Evolutionary conservation across 2,329 filamentous ascomycete species (phyloP), one percentile per base, ranked within the genome.

Genomic region (Cyclaneusma minus): DNA sequence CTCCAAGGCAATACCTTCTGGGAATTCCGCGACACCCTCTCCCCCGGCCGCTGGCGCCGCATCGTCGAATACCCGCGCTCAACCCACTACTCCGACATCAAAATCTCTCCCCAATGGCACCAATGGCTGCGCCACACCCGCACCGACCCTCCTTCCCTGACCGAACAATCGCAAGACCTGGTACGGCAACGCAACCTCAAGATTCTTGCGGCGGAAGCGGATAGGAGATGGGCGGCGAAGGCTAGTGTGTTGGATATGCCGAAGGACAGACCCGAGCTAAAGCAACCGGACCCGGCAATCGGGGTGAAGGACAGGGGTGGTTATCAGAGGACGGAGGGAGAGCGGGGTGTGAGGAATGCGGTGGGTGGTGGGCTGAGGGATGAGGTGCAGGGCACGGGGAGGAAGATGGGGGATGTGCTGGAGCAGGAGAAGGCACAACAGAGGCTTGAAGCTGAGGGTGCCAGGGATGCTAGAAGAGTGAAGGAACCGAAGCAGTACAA

Each of bases 1-100:
- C 66, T 76, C 31, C 43, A 66, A 13, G 69, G 70, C 29, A 76
- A 77, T 51, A 75, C 71, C 4, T 78, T 65, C 54, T 78, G 72
- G 70, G 68, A 75, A 41, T 75, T 77, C 50, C 60, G 59, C 31
- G 62, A 72, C 36, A 32, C 31, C 4, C 33, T 39, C 17, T 31
- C 39, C 31, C 40, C 48, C 18, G 49, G 55, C 25, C 62, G 65
- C 36, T 66, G 64, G 60, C 64, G 70, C 16, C 65, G 70, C 44
- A 73, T 75, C 35, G 68, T 74, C 25, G 43, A 67, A 38, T 71
- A 67, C 47, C 67, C 68, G 7, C 50, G 55, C 25, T 53, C 53
- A 22, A 59, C 60, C 3, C 65, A 68, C 44, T 55, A 58, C 40
- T 64, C 58, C 39, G 58, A 66, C 17, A 60, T 75, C 28, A 50